Evolutionary conservation across 352 stramenopile species (phyloP), one percentile per base, ranked within the genome.

Genomic region (Globisporangium megalacanthum): DNA sequence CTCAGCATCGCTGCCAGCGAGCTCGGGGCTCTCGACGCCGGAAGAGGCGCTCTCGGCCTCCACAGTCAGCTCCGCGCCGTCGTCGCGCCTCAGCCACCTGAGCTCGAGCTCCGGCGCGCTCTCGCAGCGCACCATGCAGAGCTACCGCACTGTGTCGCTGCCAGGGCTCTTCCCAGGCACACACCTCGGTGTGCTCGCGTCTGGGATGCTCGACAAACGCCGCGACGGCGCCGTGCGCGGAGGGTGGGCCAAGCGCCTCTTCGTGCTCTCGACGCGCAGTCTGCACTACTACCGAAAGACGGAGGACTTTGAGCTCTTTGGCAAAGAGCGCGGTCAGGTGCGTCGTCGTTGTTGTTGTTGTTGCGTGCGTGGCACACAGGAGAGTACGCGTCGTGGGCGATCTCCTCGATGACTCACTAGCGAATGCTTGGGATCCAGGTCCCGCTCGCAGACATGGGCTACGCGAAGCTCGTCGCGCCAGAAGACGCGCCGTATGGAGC

Each of bases 221-320:
- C 81, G 85, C 41, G 85, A 94, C 52, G 85, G 85, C 17, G 85
- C 85, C 13, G 85, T 94, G 31, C 81, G 85, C 17, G 83, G 83
- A 15, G 85, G 85, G 14, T 94, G 82, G 83, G 83, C 85, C 20
- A 81, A 81, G 52, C 73, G 85, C 1, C 73, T 93, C 42, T 94
- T 94, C 60, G 83, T 94, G 17, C 50, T 94, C 31, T 92, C 81
- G 45, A 90, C 83, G 17, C 77, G 78, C 22, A 88, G 83, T 42
- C 52, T 92, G 39, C 85, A 94, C 52, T 94, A 94, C 63, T 94
- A 90, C 58, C 81, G 85, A 25, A 93, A 93, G 59, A 70, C 69
- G 9, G 83, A 94, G 51, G 85, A 94, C 51, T 64, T 64, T 49
- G 85, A 94, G 56, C 72, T 94, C 31, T 94, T 94, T 61, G 85